Conservation (phyloP, 768 basidiomycete genomes). For the Rhodotorula graminis region DNA sequence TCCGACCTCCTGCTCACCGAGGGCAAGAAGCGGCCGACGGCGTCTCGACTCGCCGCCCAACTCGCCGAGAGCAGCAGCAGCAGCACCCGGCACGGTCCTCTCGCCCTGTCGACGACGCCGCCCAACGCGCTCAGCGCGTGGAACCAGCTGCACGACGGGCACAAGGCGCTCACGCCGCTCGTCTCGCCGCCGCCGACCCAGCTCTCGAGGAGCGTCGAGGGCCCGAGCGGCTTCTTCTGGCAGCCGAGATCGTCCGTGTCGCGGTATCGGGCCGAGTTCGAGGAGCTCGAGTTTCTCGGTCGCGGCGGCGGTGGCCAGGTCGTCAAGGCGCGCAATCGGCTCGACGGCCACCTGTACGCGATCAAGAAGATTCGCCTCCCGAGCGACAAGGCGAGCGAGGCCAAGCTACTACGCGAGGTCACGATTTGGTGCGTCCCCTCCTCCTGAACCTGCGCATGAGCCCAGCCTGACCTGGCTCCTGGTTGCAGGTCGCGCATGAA, state of each 20-base stretch:
- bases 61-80: conserved; percentile 31
- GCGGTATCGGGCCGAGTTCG: conserved; percentile 41
- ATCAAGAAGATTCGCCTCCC: conserved; percentile 43
- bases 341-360: conserved; percentile 39
- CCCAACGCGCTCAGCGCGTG: conserved; percentile 16
- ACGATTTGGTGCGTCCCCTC: conserved; percentile 36
- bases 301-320: conserved; percentile 43
- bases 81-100: neutral
- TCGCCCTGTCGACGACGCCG: conserved; percentile 25
- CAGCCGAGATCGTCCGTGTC: conserved; percentile 35
- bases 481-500: conserved; percentile 39
- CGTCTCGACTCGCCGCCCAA: conserved; percentile 1
- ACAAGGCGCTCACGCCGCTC: conserved; percentile 10
- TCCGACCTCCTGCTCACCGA: conserved; percentile 35
- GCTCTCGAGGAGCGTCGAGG: conserved; percentile 24
- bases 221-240: conserved; percentile 39
- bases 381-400: conserved; percentile 36
- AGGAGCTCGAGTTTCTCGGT: conserved; percentile 42
- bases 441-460: neutral
- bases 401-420: conserved; percentile 42
- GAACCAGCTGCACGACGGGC: conserved; percentile 3
- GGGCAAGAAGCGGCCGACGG: conserved; percentile 28
- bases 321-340: conserved; percentile 42
- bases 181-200: conserved; percentile 22
- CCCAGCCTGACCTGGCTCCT: neutral